Percentiles rank a stretch among this genome's conserved stretches.
Evolutionary conservation across 1,284 basidiomycete species (phyloP).

Genomic region (Leccinum ponderosum): DNA sequence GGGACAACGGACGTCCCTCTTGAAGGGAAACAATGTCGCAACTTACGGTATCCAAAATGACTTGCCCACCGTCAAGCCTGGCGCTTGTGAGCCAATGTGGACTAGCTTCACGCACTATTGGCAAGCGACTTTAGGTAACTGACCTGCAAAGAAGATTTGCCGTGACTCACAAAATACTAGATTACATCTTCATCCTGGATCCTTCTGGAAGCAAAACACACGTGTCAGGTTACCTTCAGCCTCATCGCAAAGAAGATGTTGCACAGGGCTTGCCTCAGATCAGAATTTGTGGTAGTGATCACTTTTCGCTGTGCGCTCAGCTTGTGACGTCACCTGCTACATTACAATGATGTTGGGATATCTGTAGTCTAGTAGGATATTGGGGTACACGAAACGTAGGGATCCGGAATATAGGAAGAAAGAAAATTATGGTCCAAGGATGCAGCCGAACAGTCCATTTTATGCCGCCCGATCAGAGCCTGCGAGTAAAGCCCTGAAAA

Average conservation of each 20-base stretch:
- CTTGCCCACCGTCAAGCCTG: slow-evolving; percentile 43
- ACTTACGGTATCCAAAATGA: slow-evolving; percentile 53
- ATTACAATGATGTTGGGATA: slow-evolving; percentile 7
- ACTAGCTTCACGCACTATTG: slow-evolving; percentile 83
- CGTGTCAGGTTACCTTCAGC: slow-evolving; percentile 64
- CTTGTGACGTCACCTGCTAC: slow-evolving; percentile 25
- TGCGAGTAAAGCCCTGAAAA: slow-evolving; percentile 86
- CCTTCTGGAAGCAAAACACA: slow-evolving; percentile 39
- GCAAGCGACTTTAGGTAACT: slow-evolving; percentile 74
- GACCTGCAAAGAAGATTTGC: background rate
- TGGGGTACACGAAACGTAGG: slow-evolving; percentile 5
- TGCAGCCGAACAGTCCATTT: slow-evolving; percentile 1
- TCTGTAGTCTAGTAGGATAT: slow-evolving; percentile 14
- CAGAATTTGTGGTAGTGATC: slow-evolving; percentile 84
- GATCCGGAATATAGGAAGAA: background rate
- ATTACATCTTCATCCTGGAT: slow-evolving; percentile 83
- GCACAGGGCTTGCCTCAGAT: slow-evolving; percentile 78
- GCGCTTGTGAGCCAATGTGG: slow-evolving; percentile 73
- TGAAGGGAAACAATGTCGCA: slow-evolving; percentile 26
- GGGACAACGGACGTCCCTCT: slow-evolving; percentile 39
- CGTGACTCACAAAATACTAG: slow-evolving; percentile 41
- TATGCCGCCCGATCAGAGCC: slow-evolving; percentile 72
- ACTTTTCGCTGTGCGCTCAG: slow-evolving; percentile 74
- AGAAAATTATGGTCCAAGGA: background rate
- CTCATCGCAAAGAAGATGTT: slow-evolving; percentile 65